phyloP scores from a whole-genome alignment of 139 green algal genomes.

The Picochlorum sp. region DNA sequence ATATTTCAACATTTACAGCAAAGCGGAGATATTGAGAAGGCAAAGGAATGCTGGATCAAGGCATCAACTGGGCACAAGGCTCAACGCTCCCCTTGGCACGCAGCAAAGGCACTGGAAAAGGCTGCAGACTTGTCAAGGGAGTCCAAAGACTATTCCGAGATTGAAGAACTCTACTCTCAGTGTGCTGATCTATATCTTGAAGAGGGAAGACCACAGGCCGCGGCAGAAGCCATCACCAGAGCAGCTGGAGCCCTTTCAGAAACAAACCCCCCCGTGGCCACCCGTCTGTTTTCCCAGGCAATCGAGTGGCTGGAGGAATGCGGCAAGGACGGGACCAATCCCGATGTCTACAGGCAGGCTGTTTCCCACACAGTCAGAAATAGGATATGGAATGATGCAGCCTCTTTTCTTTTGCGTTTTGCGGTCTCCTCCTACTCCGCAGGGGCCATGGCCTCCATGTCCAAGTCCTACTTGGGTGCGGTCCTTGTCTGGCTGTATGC shows the following conservation, averaged over 20 bases:
- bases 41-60: constrained; percentile 47
- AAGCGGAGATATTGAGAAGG: constrained; percentile 30
- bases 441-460: constrained; percentile 25
- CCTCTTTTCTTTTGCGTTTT: constrained; percentile 44
- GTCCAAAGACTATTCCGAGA: background rate
- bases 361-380: constrained; percentile 17
- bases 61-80: constrained; percentile 54
- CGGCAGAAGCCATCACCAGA: constrained; percentile 44
- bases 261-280: background rate
- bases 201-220: constrained; percentile 33
- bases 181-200: constrained; percentile 38
- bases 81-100: constrained; percentile 56
- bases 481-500: constrained; percentile 57
- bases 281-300: constrained; percentile 23
- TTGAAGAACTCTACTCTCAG: constrained; percentile 10
- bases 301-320: constrained; percentile 38
- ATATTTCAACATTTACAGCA: constrained; percentile 39
- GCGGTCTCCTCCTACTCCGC: constrained; percentile 34
- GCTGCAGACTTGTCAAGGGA: constrained; percentile 8
- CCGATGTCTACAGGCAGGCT: constrained; percentile 33
- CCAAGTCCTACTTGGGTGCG: constrained; percentile 54
- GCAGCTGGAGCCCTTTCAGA: constrained; percentile 51
- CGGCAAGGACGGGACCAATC: constrained; percentile 31
- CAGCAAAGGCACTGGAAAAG: constrained; percentile 51
- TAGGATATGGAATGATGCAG: constrained; percentile 33